phyloP scores from a whole-genome alignment of 495 filamentous ascomycete genomes.

The Poronia punctata region DNA sequence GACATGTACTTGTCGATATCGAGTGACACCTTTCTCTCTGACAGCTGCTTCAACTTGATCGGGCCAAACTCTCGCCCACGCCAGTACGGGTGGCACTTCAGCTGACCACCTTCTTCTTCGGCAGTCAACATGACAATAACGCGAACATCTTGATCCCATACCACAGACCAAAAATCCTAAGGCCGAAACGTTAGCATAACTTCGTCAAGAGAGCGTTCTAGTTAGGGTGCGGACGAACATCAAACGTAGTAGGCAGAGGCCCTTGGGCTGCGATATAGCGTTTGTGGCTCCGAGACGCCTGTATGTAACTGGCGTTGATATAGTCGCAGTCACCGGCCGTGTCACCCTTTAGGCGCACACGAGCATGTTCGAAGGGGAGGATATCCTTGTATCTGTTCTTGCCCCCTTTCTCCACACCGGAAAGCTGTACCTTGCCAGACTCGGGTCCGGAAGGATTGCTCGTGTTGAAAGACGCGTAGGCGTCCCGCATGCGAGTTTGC shows the following conservation, averaged over 20 bases:
- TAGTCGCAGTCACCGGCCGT: conserved; percentile 79
- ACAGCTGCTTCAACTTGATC: conserved; percentile 67
- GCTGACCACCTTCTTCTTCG: conserved; percentile 88
- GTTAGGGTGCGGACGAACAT: conserved; percentile 51
- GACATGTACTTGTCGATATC: conserved; percentile 51
- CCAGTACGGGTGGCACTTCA: conserved; percentile 96
- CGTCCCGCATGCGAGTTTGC: conserved; percentile 84
- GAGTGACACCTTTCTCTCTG: conserved; percentile 72
- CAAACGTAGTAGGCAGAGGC: conserved; percentile 85
- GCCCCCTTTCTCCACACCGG: conserved; percentile 85
- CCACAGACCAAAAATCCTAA: conserved; percentile 95
- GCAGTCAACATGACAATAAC: conserved; percentile 95
- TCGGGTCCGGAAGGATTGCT: conserved; percentile 5
- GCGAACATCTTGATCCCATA: conserved; percentile 94
- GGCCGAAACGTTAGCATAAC: conserved; percentile 30
- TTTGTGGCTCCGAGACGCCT: conserved; percentile 70
- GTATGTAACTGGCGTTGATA: conserved; percentile 86
- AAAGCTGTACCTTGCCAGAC: conserved; percentile 47
- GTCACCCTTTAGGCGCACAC: conserved; percentile 70
- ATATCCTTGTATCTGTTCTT: conserved; percentile 99
- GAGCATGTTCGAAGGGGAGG: conserved; percentile 89
- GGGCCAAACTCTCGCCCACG: conserved; percentile 69
- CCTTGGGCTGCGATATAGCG: conserved; percentile 94
- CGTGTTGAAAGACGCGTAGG: conserved; percentile 58
- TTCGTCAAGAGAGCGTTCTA: background rate